These are phyloP conservation scores for Globisporangium canariense DNA, from an alignment of 352 stramenopile genomes.

Conservation along the genomic window DNA sequence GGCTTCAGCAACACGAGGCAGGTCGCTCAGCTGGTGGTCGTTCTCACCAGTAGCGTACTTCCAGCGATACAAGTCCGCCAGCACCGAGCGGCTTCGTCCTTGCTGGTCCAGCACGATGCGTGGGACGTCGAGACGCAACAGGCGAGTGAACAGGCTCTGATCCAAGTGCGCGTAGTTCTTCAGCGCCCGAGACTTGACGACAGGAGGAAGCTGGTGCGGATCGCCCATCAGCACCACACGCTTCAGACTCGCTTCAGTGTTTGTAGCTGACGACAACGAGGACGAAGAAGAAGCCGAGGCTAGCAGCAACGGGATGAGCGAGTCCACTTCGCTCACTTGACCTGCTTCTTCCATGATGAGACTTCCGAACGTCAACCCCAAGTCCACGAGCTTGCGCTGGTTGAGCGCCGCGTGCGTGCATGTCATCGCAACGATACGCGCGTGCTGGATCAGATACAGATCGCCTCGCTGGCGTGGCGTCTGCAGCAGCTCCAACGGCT, in stretches of 20 bases:
- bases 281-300: constrained; percentile 34
- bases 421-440: constrained; percentile 94
- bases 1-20: constrained; percentile 7
- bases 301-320: constrained; percentile 89
- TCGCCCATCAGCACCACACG: constrained; percentile 95
- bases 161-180: constrained; percentile 89
- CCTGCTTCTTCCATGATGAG: constrained; percentile 95
- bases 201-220: constrained; percentile 89
- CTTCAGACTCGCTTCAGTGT: constrained; percentile 62
- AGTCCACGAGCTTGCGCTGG: constrained; percentile 74
- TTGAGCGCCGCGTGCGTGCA: constrained; percentile 93
- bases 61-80: constrained; percentile 14
- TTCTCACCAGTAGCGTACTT: neutral
- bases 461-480: constrained; percentile 88
- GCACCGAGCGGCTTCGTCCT: constrained; percentile 1
- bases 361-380: constrained; percentile 83
- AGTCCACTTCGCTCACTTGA: constrained; percentile 94
- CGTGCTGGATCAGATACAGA: constrained; percentile 95
- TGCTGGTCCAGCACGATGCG: constrained; percentile 81
- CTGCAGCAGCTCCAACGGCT: constrained; percentile 95
- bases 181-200: constrained; percentile 89
- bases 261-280: constrained; percentile 10
- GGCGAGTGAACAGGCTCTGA: constrained; percentile 93
- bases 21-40: neutral
- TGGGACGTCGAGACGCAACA: constrained; percentile 92